Evolutionary conservation across 148 eudicot genomes (phyloP), one percentile per base, ranked within the genome.

Genomic region (Oxyria digyna): DNA sequence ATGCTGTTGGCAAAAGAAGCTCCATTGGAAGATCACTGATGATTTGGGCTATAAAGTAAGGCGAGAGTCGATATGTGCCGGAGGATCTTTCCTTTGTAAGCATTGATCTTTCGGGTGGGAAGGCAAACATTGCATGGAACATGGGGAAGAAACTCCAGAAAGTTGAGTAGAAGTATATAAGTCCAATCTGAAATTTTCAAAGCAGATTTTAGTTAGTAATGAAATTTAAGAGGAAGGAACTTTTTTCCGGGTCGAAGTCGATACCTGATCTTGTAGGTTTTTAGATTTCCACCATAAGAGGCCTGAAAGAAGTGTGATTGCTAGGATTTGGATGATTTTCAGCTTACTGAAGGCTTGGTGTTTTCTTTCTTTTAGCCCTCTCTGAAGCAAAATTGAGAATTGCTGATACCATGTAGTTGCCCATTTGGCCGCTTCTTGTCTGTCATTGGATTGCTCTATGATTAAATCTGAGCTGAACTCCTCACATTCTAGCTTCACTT

Each of bases 121-220:
- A 89, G 1, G 89, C 85, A 75, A 89, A 93, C 24, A 93, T 77
- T 9, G 96, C 88, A 33, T 84, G 77, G 72, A 87, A 89, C 20
- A 93, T 71, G 35, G 98, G 88, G 68, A 77, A 84, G 81, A 87
- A 87, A 18, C 89, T 91, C 98, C 98, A 93, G 26, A 93, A 89
- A 24, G 81, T 80, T 1, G 87, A 67, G 70, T 72, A 62, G 78
- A 89, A 89, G 78, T 83, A 93, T n/a, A 93, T 75, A 9, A 93
- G 82, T 12, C 98, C 96, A 23, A 83, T 76, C 97, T 91, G 89
- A 74, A 77, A 54, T 48, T 27, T n/a, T 46, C 3, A 67, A 20
- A 23, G 1, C 18, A 31, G 38, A 21, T 54, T 3, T 42, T 11
- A 11, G 48, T 42, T 42, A 13, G 8, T 42, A 42, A 38, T 38